Conservation (phyloP, 495 filamentous ascomycete species). For the Penicillium ucsense region DNA sequence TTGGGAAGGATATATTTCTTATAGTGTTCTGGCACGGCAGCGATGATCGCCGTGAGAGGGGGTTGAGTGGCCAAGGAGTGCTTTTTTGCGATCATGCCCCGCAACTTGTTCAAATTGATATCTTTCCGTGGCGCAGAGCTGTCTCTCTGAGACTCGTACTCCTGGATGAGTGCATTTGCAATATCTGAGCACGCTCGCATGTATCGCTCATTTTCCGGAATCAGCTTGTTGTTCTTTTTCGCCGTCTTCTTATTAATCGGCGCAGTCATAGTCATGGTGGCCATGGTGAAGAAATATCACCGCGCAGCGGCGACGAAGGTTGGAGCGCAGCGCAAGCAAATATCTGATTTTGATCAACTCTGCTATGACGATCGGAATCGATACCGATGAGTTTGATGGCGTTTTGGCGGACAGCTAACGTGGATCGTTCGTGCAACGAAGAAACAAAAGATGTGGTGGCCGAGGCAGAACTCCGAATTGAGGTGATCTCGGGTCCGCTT, state of each 20-base stretch:
- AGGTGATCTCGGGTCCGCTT: conserved; percentile 27
- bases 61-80: conserved; percentile 77
- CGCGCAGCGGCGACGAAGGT: conserved; percentile 1
- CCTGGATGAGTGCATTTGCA: conserved; percentile 83
- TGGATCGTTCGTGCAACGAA: conserved; percentile 11
- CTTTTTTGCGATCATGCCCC: conserved; percentile 84
- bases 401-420: no score
- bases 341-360: not conserved
- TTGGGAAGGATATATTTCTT: conserved; percentile 98
- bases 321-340: no score
- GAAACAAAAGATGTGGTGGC: conserved; percentile 20
- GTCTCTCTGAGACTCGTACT: conserved; percentile 71
- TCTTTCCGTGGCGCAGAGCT: conserved; percentile 64
- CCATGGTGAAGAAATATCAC: conserved; percentile 37
- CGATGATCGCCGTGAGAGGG: conserved; percentile 91
- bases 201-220: conserved; percentile 88
- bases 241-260: conserved; percentile 38
- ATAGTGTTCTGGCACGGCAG: conserved; percentile 94
- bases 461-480: conserved; percentile 23
- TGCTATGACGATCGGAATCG: not conserved
- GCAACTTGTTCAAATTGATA: conserved; percentile 84
- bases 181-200: conserved; percentile 92
- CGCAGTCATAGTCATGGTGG: conserved; percentile 52
- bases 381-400: not conserved
- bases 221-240: conserved; percentile 62